Conservation (phyloP, 371 early-diverging fungal genomes). For the Mortierella sp. region DNA sequence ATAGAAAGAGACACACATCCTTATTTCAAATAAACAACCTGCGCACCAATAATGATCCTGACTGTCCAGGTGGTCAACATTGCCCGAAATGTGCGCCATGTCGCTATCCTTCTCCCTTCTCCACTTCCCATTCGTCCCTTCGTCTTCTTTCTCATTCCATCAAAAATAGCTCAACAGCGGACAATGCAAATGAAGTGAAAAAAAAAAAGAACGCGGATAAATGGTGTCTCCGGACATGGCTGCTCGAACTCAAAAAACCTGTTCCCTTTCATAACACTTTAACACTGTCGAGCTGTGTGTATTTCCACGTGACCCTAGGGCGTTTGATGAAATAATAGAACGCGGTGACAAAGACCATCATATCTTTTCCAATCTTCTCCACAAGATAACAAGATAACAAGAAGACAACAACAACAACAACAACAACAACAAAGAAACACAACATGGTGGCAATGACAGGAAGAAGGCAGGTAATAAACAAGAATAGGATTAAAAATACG, state of each 20-base stretch:
- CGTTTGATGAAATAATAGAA: not conserved
- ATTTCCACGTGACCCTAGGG: not conserved
- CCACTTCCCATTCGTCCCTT: not conserved
- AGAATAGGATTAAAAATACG: not conserved
- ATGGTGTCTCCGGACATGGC: not conserved
- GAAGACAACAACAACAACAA: not conserved
- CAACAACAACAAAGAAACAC: not conserved
- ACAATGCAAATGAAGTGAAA: not conserved
- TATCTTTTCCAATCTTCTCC: not conserved
- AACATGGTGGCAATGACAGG: not conserved
- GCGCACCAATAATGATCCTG: not conserved
- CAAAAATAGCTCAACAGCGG: not conserved
- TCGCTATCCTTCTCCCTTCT: not conserved
- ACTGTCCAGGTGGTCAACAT: constrained; percentile 1
- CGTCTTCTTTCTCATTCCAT: not conserved
- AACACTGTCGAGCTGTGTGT: not conserved
- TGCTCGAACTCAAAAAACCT: constrained; percentile 4
- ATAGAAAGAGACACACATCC: too few species aligned
- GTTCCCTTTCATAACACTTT: not conserved
- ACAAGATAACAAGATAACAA: not conserved
- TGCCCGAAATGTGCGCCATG: not conserved
- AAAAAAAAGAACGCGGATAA: constrained; percentile 9
- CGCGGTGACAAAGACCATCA: not conserved
- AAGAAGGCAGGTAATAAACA: constrained; percentile 2
- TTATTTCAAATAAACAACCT: not conserved